Conservation (phyloP, 2,329 filamentous ascomycete genomes). For the Dothiorella sarmentorum region DNA sequence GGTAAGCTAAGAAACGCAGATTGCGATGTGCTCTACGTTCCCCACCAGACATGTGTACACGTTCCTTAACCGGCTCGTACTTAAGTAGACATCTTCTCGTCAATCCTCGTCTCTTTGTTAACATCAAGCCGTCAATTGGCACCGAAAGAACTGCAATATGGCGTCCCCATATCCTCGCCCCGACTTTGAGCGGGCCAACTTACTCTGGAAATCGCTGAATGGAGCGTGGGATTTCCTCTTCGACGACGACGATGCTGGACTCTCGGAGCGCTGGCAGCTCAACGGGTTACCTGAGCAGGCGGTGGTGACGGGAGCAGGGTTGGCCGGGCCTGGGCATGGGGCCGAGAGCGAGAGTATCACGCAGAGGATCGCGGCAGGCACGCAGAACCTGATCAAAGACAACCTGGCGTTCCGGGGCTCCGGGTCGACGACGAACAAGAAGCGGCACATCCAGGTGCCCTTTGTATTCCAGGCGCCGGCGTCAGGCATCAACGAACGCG, state of each 20-base stretch:
- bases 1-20: no score
- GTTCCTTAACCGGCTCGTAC: no score
- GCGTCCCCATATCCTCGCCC: constrained; percentile 63
- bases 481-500: constrained; percentile 59
- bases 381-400: constrained; percentile 46
- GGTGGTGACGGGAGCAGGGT: constrained; percentile 23
- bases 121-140: no score
- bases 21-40: no score
- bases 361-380: constrained; percentile 50
- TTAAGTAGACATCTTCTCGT: no score
- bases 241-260: constrained; percentile 60
- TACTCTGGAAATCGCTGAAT: constrained; percentile 60
- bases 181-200: constrained; percentile 56
- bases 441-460: constrained; percentile 58
- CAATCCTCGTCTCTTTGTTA: no score
- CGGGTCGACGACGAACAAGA: constrained; percentile 36
- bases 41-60: no score
- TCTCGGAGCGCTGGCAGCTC: constrained; percentile 53
- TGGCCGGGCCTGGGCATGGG: constrained; percentile 20
- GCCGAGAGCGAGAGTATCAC: constrained; percentile 38
- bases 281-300: constrained; percentile 48
- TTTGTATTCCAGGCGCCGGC: constrained; percentile 64
- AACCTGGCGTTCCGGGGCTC: constrained; percentile 39
- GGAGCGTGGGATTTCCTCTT: constrained; percentile 63
- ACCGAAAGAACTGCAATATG: no score